phyloP scores from a whole-genome alignment of 83 land plant species.

The Picea abies region DNA sequence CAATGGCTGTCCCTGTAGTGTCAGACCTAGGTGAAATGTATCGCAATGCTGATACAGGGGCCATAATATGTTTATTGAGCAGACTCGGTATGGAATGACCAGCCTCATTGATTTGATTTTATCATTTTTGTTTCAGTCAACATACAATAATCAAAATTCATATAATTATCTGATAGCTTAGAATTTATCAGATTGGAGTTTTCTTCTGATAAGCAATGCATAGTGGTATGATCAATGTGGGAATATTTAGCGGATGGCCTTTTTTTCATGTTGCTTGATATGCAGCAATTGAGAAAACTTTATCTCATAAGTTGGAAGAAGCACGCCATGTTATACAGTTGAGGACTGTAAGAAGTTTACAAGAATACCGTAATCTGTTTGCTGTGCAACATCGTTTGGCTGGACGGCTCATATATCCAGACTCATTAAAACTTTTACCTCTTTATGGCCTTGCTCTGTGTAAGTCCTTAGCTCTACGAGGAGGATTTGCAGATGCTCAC shows the following conservation, averaged over 20 bases:
- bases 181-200: background rate
- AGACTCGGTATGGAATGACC: slow-evolving; percentile 68
- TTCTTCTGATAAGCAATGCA: background rate
- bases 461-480: slow-evolving; percentile 81
- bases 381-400: slow-evolving; percentile 83
- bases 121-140: too few relatives aligned
- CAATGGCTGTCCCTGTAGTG: slow-evolving; percentile 88
- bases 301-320: slow-evolving; percentile 83
- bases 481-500: slow-evolving; percentile 77
- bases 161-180: background rate
- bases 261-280: slow-evolving; percentile 4
- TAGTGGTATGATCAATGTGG: background rate
- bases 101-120: background rate
- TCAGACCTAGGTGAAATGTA: slow-evolving; percentile 90
- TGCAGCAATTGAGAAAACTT: slow-evolving; percentile 90
- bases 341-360: slow-evolving; percentile 73
- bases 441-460: slow-evolving; percentile 74
- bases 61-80: slow-evolving; percentile 70
- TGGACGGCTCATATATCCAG: slow-evolving; percentile 90
- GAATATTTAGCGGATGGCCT: background rate
- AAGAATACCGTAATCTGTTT: slow-evolving; percentile 86
- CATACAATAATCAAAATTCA: background rate
- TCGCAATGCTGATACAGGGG: slow-evolving; percentile 87
- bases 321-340: slow-evolving; percentile 76
- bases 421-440: slow-evolving; percentile 79